Conservation (phyloP, 2,329 filamentous ascomycete genomes). For the Teratosphaeriaceae sp. region DNA sequence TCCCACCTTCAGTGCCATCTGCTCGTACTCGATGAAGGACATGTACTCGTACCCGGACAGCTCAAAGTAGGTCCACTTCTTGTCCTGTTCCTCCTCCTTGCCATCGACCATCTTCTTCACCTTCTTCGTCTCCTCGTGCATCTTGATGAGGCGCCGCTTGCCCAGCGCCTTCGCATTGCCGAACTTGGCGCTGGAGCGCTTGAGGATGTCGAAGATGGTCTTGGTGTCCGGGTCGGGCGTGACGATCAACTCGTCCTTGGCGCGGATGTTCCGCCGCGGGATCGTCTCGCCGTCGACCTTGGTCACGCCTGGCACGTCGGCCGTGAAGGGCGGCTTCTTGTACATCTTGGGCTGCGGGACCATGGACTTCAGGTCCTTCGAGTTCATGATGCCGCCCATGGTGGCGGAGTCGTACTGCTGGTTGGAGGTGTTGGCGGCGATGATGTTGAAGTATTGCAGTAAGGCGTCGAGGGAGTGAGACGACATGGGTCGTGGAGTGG, state of each 20-base stretch:
- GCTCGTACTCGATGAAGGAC: slow-evolving; percentile 73
- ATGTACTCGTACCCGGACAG: slow-evolving; percentile 69
- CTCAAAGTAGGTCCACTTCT: slow-evolving; percentile 89
- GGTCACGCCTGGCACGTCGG: slow-evolving; percentile 62
- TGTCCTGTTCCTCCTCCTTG: slow-evolving; percentile 70
- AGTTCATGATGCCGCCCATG: slow-evolving; percentile 28
- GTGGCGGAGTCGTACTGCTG: slow-evolving; percentile 8
- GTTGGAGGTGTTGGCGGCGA: slow-evolving; percentile 8
- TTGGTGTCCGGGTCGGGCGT: slow-evolving; percentile 62
- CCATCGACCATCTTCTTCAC: slow-evolving; percentile 83
- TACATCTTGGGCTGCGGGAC: slow-evolving; percentile 41
- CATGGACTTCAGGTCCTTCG: slow-evolving; percentile 42
- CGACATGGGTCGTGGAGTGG: no score
- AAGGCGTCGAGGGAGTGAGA: slow-evolving; percentile 3
- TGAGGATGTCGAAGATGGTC: slow-evolving; percentile 75
- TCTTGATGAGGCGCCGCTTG: slow-evolving; percentile 64
- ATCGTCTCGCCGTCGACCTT: slow-evolving; percentile 76
- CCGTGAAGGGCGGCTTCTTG: slow-evolving; percentile 66
- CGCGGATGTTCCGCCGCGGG: slow-evolving; percentile 65
- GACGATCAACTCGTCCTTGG: slow-evolving; percentile 62
- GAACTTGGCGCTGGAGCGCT: slow-evolving; percentile 55
- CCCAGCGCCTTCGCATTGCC: slow-evolving; percentile 52
- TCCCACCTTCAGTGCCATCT: slow-evolving; percentile 61
- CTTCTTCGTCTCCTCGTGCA: slow-evolving; percentile 81
- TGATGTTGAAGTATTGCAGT: slow-evolving; percentile 5